These are phyloP conservation scores for Helianthus tuberosus DNA, from an alignment of 129 eudicot genomes.

Conservation along the genomic window DNA sequence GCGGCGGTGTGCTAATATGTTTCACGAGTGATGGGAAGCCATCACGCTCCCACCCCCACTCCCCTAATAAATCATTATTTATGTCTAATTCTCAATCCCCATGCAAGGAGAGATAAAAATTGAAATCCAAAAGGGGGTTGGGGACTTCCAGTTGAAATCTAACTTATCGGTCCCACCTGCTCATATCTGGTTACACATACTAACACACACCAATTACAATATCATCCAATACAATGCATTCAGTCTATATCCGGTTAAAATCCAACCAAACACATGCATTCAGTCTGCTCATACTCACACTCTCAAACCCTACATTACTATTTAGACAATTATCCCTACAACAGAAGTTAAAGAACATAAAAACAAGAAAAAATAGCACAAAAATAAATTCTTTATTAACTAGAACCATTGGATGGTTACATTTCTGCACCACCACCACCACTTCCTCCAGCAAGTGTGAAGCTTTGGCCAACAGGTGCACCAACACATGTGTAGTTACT, in stretches of 20 bases:
- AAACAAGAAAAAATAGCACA: not conserved
- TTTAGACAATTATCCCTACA: constrained; percentile 35
- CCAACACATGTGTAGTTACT: constrained; percentile 83
- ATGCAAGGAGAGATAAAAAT: constrained; percentile 26
- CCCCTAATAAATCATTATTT: not conserved
- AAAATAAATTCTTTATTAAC: not conserved
- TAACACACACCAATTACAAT: constrained; percentile 34
- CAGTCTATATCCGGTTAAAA: constrained; percentile 38
- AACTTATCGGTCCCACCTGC: constrained; percentile 60
- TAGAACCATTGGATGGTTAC: constrained; percentile 39
- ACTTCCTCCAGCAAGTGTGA: constrained; percentile 35
- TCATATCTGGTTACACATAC: constrained; percentile 45
- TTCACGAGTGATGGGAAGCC: too few species aligned
- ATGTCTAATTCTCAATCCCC: constrained; percentile 40
- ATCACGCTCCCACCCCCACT: too few species aligned
- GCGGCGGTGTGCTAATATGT: too few species aligned
- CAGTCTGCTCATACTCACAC: constrained; percentile 28
- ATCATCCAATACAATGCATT: constrained; percentile 29
- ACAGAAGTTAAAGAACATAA: constrained; percentile 3
- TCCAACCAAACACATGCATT: constrained; percentile 29
- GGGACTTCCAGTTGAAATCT: constrained; percentile 51
- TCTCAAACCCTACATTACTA: constrained; percentile 25
- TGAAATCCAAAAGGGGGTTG: constrained; percentile 39
- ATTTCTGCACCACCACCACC: constrained; percentile 43
- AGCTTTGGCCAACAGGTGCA: constrained; percentile 70